phyloP scores from a whole-genome alignment of 371 early-diverging fungal genomes.

The Mortierella sp. region DNA sequence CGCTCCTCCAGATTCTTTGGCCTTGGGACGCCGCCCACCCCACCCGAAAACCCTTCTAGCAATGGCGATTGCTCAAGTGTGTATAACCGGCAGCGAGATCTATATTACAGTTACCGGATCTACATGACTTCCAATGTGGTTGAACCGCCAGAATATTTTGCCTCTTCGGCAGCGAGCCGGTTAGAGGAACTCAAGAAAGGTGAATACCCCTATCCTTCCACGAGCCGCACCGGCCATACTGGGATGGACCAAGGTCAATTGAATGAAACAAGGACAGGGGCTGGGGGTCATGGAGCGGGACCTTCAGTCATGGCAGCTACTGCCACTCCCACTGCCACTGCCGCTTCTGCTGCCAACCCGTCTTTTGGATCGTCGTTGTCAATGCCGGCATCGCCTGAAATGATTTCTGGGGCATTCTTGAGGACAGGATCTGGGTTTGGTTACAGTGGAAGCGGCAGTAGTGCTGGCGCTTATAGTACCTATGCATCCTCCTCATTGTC shows the following conservation, averaged over 20 bases:
- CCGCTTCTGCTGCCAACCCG: no score
- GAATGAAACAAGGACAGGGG: no score
- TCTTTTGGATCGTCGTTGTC: not conserved
- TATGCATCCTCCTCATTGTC: not conserved
- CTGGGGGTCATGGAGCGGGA: no score
- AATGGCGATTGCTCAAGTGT: conserved; percentile 36
- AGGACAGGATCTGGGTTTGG: no score
- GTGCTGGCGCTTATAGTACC: not conserved
- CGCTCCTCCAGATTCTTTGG: no score
- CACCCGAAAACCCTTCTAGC: not conserved
- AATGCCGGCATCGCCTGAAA: conserved; percentile 27
- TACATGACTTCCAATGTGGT: conserved; percentile 49
- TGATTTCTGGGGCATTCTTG: conserved; percentile 8
- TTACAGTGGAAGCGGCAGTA: not conserved
- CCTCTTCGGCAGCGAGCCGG: conserved; percentile 20
- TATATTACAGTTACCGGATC: conserved; percentile 37
- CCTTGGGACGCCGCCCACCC: no score
- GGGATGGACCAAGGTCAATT: no score
- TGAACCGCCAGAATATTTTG: conserved; percentile 37
- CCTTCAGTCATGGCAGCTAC: no score
- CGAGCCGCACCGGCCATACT: no score
- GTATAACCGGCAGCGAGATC: conserved; percentile 38
- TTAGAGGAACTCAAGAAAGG: conserved; percentile 34
- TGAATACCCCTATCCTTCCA: conserved; percentile 4
- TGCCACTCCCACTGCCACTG: no score